phyloP scores from a whole-genome alignment of 257 asterid genomes.

The Cinchona pubescens region DNA sequence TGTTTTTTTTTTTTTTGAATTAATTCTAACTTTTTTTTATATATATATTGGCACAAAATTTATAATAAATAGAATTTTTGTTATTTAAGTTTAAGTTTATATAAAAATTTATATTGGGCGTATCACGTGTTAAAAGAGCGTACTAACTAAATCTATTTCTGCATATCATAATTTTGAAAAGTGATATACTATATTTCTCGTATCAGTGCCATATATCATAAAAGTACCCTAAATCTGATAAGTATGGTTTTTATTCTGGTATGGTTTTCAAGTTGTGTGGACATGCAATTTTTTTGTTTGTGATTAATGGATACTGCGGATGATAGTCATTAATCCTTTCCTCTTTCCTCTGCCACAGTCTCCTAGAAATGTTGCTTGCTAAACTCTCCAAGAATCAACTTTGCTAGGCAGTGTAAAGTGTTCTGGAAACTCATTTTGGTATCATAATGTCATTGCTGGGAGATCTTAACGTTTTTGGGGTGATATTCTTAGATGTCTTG shows the following conservation, averaged over 20 bases:
- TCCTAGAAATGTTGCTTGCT: neutral
- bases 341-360: neutral
- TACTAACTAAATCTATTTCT: too few relatives aligned
- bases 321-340: neutral
- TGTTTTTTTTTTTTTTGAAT: too few relatives aligned
- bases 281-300: neutral
- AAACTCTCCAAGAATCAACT: neutral
- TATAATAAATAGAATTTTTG: too few relatives aligned
- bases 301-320: neutral
- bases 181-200: too few relatives aligned
- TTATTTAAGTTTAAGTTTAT: too few relatives aligned
- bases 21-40: too few relatives aligned
- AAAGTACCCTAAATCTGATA: too few relatives aligned
- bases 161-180: too few relatives aligned
- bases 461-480: neutral
- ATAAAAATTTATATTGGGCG: too few relatives aligned
- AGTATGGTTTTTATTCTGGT: neutral
- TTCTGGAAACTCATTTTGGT: neutral
- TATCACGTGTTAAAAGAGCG: too few relatives aligned
- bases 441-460: neutral
- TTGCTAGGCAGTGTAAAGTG: neutral
- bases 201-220: too few relatives aligned
- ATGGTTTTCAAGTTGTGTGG: neutral
- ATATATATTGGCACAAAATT: too few relatives aligned
- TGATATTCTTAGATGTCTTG: neutral